Evolutionary conservation across 352 stramenopile species (phyloP).

Genomic region (Pythium dissimile): DNA sequence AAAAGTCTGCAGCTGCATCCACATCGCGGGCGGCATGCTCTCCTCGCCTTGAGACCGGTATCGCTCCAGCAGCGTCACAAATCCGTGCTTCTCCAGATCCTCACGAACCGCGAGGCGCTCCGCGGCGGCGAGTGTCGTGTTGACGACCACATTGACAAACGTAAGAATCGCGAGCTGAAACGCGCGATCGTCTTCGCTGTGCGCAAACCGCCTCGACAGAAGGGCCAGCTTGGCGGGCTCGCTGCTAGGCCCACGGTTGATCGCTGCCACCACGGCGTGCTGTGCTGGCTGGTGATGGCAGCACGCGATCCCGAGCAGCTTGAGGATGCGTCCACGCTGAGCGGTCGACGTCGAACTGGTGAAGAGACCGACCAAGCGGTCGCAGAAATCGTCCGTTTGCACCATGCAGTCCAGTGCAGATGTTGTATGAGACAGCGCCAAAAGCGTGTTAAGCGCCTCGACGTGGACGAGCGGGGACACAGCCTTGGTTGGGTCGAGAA

Average conservation of each 20-base stretch:
- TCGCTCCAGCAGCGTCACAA: constrained; percentile 31
- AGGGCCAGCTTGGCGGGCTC: background rate
- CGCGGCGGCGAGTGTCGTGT: constrained; percentile 23
- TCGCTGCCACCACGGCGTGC: constrained; percentile 25
- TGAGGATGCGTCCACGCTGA: constrained; percentile 31
- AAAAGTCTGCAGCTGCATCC: constrained; percentile 26
- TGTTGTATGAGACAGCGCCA: constrained; percentile 39
- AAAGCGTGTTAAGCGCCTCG: constrained; percentile 49
- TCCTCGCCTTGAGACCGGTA: constrained; percentile 9
- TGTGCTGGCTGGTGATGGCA: constrained; percentile 26
- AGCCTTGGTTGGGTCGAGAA: constrained; percentile 30
- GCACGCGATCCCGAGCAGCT: constrained; percentile 33
- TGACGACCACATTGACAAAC: constrained; percentile 48
- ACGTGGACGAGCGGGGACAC: constrained; percentile 22
- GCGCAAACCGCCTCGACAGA: constrained; percentile 27
- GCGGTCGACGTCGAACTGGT: background rate
- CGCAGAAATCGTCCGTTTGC: constrained; percentile 28
- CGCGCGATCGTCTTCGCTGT: constrained; percentile 23
- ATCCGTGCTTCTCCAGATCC: constrained; percentile 32
- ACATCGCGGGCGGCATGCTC: constrained; percentile 4
- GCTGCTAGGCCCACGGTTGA: background rate
- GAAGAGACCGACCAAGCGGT: constrained; percentile 22
- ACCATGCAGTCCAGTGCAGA: constrained; percentile 30
- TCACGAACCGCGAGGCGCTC: constrained; percentile 37
- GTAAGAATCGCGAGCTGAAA: constrained; percentile 32